Base-by-base conservation (phyloP, 2,329 filamentous ascomycete species). In the Scolecobasidium constrictum region DNA sequence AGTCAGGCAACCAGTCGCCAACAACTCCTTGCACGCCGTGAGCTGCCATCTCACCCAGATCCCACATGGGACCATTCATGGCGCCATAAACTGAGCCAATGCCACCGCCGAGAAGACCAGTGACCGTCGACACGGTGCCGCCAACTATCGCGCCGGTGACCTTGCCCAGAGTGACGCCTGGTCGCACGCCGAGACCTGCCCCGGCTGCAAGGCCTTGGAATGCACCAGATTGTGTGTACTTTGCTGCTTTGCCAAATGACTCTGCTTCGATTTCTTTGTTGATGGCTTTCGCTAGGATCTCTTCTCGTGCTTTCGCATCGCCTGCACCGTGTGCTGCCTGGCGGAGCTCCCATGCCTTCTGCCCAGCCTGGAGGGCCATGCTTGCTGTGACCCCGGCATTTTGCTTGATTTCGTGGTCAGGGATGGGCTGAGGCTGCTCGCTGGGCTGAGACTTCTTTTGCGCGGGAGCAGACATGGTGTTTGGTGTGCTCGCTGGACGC, bases 241-340 rank as follows among this genome's bases (percentile, higher is more conserved):
- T 63, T 13, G 61, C 61, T 17, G 60, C 58, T 43, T 64, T 64
- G 22, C 60, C 60, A 40, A 64, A 63, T 0, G 58, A 61, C 39
- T 63, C 60, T 2, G 61, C 60, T 48, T 64, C 60, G 34, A 64
- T 62, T 36, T 62, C 58, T 42, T 61, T 62, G 46, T 63, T 59
- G 47, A 64, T 54, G 16, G 60, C 60, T 48, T 62, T 58, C 2
- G 57, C 59, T 6, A 63, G 54, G 13, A 61, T 58, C 42, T 61
- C 53, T 50, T 64, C 57, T 41, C 61, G 55, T 37, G 56, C 61
- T 37, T 62, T 47, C 7, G 61, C 53, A 42, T 64, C 59, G 18
- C 55, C 59, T 3, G 60, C 59, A n/a, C 52, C 61, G 40, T 59
- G 56, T 18, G 61, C 61, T 35, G 61, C 61, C 51, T 64, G 59